Conservation (phyloP, 345 rosid genomes). For the Gynandropsis gynandra region DNA sequence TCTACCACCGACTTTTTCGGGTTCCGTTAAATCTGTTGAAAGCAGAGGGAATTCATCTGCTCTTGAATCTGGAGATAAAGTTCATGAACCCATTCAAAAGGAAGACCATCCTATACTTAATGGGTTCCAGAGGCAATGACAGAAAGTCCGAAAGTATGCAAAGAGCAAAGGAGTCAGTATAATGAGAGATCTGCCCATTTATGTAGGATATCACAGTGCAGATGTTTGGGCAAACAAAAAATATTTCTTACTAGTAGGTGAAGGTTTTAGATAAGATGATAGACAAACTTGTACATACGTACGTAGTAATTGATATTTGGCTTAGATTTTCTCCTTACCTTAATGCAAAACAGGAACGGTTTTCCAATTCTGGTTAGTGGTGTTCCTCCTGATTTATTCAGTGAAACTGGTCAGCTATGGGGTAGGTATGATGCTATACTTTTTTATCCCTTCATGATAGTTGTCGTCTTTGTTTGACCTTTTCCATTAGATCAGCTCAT, state of each 20-base stretch:
- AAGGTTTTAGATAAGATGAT: slow-evolving; percentile 8
- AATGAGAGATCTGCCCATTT: slow-evolving; percentile 99
- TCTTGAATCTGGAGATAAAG: slow-evolving; percentile 29
- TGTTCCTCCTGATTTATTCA: slow-evolving; percentile 96
- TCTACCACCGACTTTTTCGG: slow-evolving; percentile 67
- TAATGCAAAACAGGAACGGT: slow-evolving; percentile 66
- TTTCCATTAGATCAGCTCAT: slow-evolving; percentile 3
- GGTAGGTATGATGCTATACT: slow-evolving; percentile 53
- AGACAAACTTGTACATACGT: slow-evolving; percentile 7
- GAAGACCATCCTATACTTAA: slow-evolving; percentile 55
- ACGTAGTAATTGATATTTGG: slow-evolving; percentile 13
- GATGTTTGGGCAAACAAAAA: slow-evolving; percentile 97
- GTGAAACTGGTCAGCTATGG: slow-evolving; percentile 95
- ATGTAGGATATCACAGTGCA: slow-evolving; percentile 94
- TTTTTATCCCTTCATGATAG: background rate
- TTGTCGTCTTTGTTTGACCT: slow-evolving; percentile 1
- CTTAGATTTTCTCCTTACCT: slow-evolving; percentile 10
- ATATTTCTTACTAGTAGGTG: slow-evolving; percentile 68
- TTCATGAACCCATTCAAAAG: slow-evolving; percentile 30
- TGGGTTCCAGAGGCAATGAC: slow-evolving; percentile 97
- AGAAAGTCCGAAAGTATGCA: slow-evolving; percentile 69
- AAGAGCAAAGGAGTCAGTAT: slow-evolving; percentile 58
- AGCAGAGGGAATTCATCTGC: slow-evolving; percentile 29
- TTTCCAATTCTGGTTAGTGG: slow-evolving; percentile 82
- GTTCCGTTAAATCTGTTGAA: slow-evolving; percentile 36